A percentile compares a stretch with the other conserved stretches of the same genome.
phyloP scores from a whole-genome alignment of 2,329 filamentous ascomycete species.

The Diaporthe aspalathi region DNA sequence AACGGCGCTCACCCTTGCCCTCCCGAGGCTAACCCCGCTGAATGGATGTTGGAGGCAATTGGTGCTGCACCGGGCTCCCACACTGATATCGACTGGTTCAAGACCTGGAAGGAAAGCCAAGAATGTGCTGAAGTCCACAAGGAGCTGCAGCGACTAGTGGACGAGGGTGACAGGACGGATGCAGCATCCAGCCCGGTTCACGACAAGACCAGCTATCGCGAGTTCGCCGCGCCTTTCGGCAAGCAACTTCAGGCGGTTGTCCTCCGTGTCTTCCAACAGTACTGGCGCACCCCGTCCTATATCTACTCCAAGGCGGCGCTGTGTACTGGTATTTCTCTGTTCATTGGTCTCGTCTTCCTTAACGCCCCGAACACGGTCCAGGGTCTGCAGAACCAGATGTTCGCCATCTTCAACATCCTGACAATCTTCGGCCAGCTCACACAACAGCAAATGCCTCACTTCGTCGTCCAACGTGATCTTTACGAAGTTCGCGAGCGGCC shows the following conservation, averaged over 20 bases:
- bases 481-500: slow-evolving; percentile 79
- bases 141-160: slow-evolving; percentile 68
- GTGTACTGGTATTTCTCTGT: slow-evolving; percentile 64
- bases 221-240: slow-evolving; percentile 77
- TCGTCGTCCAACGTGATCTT: slow-evolving; percentile 73
- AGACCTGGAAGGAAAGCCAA: slow-evolving; percentile 68
- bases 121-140: slow-evolving; percentile 67
- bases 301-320: slow-evolving; percentile 76
- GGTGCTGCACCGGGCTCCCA: slow-evolving; percentile 73
- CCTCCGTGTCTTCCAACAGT: slow-evolving; percentile 75
- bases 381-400: slow-evolving; percentile 78
- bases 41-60: slow-evolving; percentile 79
- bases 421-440: slow-evolving; percentile 75
- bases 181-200: slow-evolving; percentile 45
- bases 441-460: slow-evolving; percentile 77
- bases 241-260: slow-evolving; percentile 71
- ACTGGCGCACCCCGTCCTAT: slow-evolving; percentile 78
- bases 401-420: slow-evolving; percentile 76
- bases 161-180: slow-evolving; percentile 44
- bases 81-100: slow-evolving; percentile 74
- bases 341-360: slow-evolving; percentile 78
- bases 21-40: slow-evolving; percentile 79
- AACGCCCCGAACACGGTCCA: slow-evolving; percentile 69
- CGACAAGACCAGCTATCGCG: slow-evolving; percentile 58
- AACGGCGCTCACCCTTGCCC: slow-evolving; percentile 76